Evolutionary conservation across 2,329 filamentous ascomycete species (phyloP).

Genomic region (Xenoacremonium recifei): DNA sequence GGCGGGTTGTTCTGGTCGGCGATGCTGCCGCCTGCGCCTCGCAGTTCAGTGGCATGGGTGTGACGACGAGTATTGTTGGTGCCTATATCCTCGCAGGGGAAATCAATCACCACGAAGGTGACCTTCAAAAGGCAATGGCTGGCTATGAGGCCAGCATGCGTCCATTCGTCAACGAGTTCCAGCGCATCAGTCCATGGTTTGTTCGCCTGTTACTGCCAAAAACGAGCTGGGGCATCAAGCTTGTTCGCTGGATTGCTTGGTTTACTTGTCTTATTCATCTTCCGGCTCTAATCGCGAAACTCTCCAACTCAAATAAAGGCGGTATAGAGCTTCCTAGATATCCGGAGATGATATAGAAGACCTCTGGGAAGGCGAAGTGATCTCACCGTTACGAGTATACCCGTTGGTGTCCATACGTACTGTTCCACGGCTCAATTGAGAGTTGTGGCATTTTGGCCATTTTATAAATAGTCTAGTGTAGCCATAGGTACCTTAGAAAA

Average conservation of each 20-base stretch:
- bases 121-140: neutral
- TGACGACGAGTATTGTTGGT: conserved; percentile 44
- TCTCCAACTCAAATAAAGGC: neutral
- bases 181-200: neutral
- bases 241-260: neutral
- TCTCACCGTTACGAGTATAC: no score
- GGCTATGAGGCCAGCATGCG: neutral
- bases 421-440: no score
- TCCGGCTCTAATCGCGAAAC: neutral
- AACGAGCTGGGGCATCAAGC: neutral
- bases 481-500: no score
- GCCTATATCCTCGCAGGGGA: conserved; percentile 59
- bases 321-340: neutral
- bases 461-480: no score
- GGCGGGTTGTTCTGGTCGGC: conserved; percentile 50
- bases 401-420: no score
- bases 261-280: neutral
- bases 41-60: conserved; percentile 51
- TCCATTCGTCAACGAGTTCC: neutral
- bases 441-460: no score
- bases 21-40: conserved; percentile 54
- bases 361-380: no score
- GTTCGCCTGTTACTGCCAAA: neutral
- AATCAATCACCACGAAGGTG: no score
- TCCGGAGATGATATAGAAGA: neutral